Evolutionary conservation across 768 basidiomycete species (phyloP), one percentile per base, ranked within the genome.

Genomic region (Omphalotus guepiniiformis): DNA sequence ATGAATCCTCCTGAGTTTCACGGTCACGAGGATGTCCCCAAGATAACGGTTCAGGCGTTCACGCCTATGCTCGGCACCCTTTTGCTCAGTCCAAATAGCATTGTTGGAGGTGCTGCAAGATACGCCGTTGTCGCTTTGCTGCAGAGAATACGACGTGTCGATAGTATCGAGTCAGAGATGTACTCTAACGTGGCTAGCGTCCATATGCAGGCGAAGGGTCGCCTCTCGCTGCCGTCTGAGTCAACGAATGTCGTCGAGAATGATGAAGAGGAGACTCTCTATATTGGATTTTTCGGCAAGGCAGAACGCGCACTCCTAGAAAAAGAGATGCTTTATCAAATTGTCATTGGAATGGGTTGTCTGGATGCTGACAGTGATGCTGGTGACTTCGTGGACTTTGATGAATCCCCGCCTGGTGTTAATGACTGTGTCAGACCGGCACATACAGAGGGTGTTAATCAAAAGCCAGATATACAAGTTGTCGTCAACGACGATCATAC

Each of bases 21-120:
- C 19, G 39, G 42, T 65, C 68, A 13, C 60, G 66, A 5, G 61
- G 67, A 11, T 56, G 63, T 3, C 62, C 66, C 77, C 65, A 56
- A 68, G 38, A 82, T 98, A 37, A 79, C 84, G 30, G 88, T 90
- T 2, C 85, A 88, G 57, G 80, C 86, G 4, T 98, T 98, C 64
- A 96, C 93, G 2, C 90, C 91, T 11, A 85, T 96, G 40, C 76
- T 98, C 25, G 93, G 90, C 35, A 88, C 88, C 0, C 71, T 98
- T 23, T 76, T 98, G 12, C 80, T 97, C 37, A 91, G 85, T 60
- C 76, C 84, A 22, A 92, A 89, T 56, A 72, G 77, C 39, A 67
- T 76, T 40, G 83, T 96, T 27, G 83, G 85, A 39, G 82, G 82
- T 23, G 75, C 81, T 3, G 81, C 91, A 16, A 79, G 91, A 51